Percentiles rank a stretch among this genome's conserved stretches.
phyloP scores from a whole-genome alignment of 805 yeast species.

The Teunomyces atbi region DNA sequence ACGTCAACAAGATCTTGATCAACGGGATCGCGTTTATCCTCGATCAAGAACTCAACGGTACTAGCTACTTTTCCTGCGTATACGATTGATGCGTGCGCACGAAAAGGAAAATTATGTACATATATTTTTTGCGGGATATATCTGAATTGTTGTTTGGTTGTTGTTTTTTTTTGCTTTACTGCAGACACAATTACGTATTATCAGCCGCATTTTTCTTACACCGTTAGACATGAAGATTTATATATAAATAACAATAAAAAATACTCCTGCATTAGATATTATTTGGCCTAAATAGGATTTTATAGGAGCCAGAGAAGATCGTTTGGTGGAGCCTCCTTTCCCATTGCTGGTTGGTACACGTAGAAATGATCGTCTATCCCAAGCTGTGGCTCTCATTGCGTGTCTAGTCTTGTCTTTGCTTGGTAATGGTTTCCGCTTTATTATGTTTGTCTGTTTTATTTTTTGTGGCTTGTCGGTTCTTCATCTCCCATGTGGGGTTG shows the following conservation, averaged over 20 bases:
- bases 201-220: not conserved
- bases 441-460: too few relatives aligned
- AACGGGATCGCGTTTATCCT: constrained; percentile 35
- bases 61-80: constrained; percentile 31
- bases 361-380: too few relatives aligned
- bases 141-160: too few relatives aligned
- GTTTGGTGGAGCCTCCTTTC: not conserved
- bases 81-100: constrained; percentile 14
- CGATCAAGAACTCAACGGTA: constrained; percentile 40
- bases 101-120: too few relatives aligned
- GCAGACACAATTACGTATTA: not conserved
- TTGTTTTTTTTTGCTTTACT: too few relatives aligned
- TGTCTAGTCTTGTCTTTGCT: too few relatives aligned
- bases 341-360: not conserved
- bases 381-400: too few relatives aligned
- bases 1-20: constrained; percentile 18
- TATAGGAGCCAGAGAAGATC: not conserved
- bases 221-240: not conserved
- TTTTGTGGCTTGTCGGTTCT: too few relatives aligned
- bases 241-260: too few relatives aligned
- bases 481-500: too few relatives aligned
- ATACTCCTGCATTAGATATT: not conserved
- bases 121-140: too few relatives aligned
- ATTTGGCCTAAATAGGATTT: not conserved
- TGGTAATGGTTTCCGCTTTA: too few relatives aligned